These are phyloP conservation scores for Gossypium turneri DNA, from an alignment of 345 rosid genomes.

Conservation along the genomic window DNA sequence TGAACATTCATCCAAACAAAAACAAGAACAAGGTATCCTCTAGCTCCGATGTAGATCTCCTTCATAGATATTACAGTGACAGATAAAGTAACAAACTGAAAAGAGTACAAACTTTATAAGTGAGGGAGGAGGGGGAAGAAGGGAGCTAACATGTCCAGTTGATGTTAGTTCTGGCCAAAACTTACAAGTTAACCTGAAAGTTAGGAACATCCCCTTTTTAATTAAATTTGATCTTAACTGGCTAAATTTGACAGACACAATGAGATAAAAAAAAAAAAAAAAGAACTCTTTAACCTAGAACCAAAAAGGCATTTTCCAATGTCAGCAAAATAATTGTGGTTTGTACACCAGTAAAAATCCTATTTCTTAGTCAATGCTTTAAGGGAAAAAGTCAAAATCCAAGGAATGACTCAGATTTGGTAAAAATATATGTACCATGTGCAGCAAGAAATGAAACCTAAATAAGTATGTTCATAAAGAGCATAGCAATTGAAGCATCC, in stretches of 20 bases:
- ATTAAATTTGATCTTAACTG: not conserved
- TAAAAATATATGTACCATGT: not conserved
- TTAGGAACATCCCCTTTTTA: not conserved
- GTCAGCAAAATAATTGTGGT: not conserved
- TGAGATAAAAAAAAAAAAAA: not conserved
- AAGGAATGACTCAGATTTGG: not conserved
- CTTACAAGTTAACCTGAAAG: not conserved
- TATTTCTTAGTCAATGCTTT: not conserved
- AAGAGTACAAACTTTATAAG: not conserved
- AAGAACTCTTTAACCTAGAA: no score
- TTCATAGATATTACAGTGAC: not conserved
- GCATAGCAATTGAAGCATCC: not conserved
- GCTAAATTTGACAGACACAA: not conserved
- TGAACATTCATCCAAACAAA: constrained; percentile 12
- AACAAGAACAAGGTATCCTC: not conserved
- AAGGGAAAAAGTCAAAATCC: not conserved
- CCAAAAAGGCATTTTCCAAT: not conserved
- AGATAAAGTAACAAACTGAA: not conserved
- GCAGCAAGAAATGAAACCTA: not conserved
- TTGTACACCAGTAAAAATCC: not conserved
- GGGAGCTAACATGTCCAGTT: not conserved
- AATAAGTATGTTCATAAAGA: not conserved
- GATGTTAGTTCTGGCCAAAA: not conserved
- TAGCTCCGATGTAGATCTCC: not conserved
- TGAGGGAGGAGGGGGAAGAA: not conserved